These are phyloP conservation scores for Pseudevernia furfuracea DNA, from an alignment of 495 filamentous ascomycete genomes.

Conservation along the genomic window DNA sequence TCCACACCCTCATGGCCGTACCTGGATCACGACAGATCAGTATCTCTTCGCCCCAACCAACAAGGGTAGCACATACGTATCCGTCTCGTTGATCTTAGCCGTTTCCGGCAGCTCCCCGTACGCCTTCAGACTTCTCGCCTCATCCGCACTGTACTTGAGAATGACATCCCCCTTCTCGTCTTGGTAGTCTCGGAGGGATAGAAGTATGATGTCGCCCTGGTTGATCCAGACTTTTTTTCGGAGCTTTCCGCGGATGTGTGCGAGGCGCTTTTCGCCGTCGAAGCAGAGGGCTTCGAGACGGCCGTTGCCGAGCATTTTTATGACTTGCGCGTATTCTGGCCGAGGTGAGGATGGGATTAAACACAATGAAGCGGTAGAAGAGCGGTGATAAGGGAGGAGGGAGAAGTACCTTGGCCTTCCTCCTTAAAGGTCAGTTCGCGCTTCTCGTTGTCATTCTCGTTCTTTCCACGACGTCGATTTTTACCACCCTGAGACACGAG, in stretches of 20 bases:
- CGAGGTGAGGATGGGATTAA: not conserved
- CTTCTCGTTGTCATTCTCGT: conserved; percentile 99
- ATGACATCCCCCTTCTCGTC: conserved; percentile 99
- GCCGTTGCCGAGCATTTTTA: conserved; percentile 98
- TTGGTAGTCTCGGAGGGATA: conserved; percentile 95
- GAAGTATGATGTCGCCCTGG: conserved; percentile 96
- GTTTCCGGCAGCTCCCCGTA: conserved; percentile 95
- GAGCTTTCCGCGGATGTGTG: conserved; percentile 88
- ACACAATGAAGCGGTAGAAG: not conserved
- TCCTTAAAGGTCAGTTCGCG: conserved; percentile 98
- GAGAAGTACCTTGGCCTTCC: conserved; percentile 75
- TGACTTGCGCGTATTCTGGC: conserved; percentile 93
- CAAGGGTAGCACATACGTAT: conserved; percentile 54
- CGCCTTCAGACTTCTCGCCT: conserved; percentile 87
- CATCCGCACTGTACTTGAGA: conserved; percentile 96
- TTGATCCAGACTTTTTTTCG: conserved; percentile 99
- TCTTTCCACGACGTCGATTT: conserved; percentile 97
- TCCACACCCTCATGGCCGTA: conserved; percentile 51
- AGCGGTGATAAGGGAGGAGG: too few relatives aligned
- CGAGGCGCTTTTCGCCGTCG: conserved; percentile 81
- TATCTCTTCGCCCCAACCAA: not conserved
- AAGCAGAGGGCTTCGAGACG: conserved; percentile 95
- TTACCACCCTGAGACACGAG: conserved; percentile 72
- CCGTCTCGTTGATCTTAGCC: conserved; percentile 99
- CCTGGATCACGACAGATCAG: conserved; percentile 13